Base-by-base conservation (phyloP, 768 basidiomycete species). In the Fibroporia radiculosa region DNA sequence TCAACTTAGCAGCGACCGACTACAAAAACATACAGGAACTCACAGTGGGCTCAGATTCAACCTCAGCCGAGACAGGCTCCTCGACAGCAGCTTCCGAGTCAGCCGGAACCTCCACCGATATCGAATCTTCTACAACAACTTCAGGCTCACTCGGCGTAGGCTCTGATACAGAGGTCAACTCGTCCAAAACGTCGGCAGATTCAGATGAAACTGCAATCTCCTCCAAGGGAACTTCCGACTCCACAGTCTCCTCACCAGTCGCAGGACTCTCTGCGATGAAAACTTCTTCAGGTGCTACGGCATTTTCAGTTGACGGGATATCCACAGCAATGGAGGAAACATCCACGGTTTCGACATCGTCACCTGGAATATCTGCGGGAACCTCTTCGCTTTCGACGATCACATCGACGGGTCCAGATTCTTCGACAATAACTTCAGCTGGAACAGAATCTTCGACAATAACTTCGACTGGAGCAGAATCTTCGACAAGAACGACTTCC, bases 161-260 rank as follows among this genome's bases (percentile, higher is more conserved):
- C 6, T 39, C 19, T 19, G 13, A 26, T 6, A 31, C 26, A 13
- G 16, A 13, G 19, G 27, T 20, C n/a, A 25, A 14, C 29, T 31
- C 24, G 23, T 40, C 33, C 14, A n/a, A 18, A 11, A 31, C 20
- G 14, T n/a, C n/a, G n/a, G n/a, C n/a, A n/a, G n/a, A n/a, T n/a
- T n/a, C n/a, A n/a, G n/a, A n/a, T n/a, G n/a, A n/a, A n/a, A n/a
- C n/a, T n/a, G 34, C 23, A 20, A 32, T 44, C 20, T 46, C 35
- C 16, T 48, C 52, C 29, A 48, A 43, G 22, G 47, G 25, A 11
- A 35, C 45, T 3, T 45, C 39, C 6, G 43, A 25, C 4, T 48
- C 38, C 22, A 47, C 47, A 16, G 42, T 3, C 13, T n/a, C 36
- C 20, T 48, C 42, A 10, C 28, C 22, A 24, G 22, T 7, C 16